Percentiles rank a stretch among this genome's conserved stretches.
These are phyloP conservation scores for Corinectria fuckeliana DNA, from an alignment of 2,329 filamentous ascomycete species.

Conservation along the genomic window DNA sequence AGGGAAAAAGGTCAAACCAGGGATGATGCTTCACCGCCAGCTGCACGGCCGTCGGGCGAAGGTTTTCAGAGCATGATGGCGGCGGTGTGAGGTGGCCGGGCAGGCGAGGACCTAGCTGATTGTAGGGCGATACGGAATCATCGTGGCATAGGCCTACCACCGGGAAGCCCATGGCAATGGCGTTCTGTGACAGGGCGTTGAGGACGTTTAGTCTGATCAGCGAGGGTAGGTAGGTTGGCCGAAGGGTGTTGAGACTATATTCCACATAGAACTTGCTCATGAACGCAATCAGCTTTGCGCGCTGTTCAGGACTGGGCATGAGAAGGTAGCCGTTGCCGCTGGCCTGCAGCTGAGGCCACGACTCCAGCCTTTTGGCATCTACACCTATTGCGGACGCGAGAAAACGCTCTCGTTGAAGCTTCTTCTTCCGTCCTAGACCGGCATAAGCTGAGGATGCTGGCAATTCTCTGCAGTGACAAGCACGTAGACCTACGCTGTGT, in stretches of 20 bases:
- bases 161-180: not conserved
- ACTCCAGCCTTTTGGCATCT: too few relatives aligned
- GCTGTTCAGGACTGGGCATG: not conserved
- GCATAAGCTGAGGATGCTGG: not conserved
- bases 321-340: not conserved
- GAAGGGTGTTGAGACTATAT: not conserved
- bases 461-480: not conserved
- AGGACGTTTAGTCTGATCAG: conserved; percentile 19
- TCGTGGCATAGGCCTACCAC: not conserved
- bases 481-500: conserved; percentile 13
- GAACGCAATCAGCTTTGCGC: not conserved
- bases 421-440: not conserved
- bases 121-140: conserved; percentile 1
- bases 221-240: conserved; percentile 3
- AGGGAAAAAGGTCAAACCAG: conserved; percentile 24
- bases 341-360: not conserved
- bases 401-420: not conserved
- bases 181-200: conserved; percentile 8
- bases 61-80: not conserved
- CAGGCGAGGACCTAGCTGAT: not conserved
- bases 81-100: not conserved
- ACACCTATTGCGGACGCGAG: not conserved
- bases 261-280: not conserved
- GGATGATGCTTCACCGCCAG: conserved; percentile 17
- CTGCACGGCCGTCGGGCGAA: conserved; percentile 15